phyloP scores from a whole-genome alignment of 768 basidiomycete species.

The Sarcomyxa edulis region DNA sequence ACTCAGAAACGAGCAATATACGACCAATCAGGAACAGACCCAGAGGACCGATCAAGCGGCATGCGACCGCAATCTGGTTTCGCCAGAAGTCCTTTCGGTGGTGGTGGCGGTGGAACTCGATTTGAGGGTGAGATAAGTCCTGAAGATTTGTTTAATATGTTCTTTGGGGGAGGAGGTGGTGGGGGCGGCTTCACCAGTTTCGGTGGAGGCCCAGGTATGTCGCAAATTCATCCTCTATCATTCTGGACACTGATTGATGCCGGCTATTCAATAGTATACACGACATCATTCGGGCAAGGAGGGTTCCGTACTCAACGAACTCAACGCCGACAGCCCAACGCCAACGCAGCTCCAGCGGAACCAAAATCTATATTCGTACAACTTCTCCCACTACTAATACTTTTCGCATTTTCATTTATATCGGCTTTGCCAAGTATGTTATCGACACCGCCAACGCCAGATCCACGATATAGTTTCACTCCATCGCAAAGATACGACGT shows the following conservation, averaged over 20 bases:
- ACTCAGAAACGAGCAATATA: conserved; percentile 84
- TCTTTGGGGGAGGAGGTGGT: conserved; percentile 77
- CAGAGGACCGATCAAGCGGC: conserved; percentile 76
- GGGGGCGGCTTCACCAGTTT: conserved; percentile 47
- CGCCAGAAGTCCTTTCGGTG: conserved; percentile 42
- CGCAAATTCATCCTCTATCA: not conserved
- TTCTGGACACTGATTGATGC: not conserved
- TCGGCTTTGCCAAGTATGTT: conserved; percentile 79
- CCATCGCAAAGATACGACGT: conserved; percentile 55
- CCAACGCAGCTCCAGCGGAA: conserved; percentile 32
- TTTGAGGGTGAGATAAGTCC: conserved; percentile 89
- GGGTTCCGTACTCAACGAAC: conserved; percentile 73
- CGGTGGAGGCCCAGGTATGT: conserved; percentile 52
- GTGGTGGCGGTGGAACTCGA: conserved; percentile 37
- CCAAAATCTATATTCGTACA: conserved; percentile 66
- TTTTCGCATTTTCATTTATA: conserved; percentile 81
- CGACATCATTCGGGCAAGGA: conserved; percentile 73
- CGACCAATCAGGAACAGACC: conserved; percentile 83
- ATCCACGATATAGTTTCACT: conserved; percentile 76
- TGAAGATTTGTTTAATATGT: conserved; percentile 97
- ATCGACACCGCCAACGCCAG: conserved; percentile 57
- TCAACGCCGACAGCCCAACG: conserved; percentile 27
- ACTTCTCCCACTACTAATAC: conserved; percentile 76
- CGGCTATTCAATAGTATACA: conserved; percentile 50
- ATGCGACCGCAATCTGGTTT: conserved; percentile 56